Percentiles rank a stretch among this genome's conserved stretches.
phyloP scores from a whole-genome alignment of 2,329 filamentous ascomycete species.

The Plenodomus tracheiphilus region DNA sequence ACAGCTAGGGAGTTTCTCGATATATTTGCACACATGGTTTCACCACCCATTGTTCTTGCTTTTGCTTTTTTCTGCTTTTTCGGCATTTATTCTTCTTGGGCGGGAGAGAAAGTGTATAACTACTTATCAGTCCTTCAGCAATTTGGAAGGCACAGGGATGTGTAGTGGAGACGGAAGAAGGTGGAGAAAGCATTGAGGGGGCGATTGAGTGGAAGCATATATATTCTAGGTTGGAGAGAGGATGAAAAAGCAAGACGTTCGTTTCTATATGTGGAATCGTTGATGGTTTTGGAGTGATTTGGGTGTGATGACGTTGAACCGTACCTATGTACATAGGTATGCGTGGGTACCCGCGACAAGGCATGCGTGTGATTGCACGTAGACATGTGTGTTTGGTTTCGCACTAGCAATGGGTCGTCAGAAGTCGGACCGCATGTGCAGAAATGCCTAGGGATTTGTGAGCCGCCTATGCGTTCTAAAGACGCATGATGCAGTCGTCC shows the following conservation, averaged over 20 bases:
- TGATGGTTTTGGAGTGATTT: background rate
- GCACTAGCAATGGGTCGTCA: too few relatives aligned
- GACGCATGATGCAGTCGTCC: too few relatives aligned
- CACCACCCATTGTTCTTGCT: conserved; percentile 23
- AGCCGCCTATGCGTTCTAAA: too few relatives aligned
- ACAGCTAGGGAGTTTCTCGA: conserved; percentile 34
- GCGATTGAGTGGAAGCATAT: conserved; percentile 20
- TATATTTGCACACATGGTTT: conserved; percentile 38
- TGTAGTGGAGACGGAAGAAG: background rate
- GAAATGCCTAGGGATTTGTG: too few relatives aligned
- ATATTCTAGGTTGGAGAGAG: conserved; percentile 15
- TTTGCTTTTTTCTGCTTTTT: conserved; percentile 24
- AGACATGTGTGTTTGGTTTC: too few relatives aligned
- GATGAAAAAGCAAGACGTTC: conserved; percentile 34
- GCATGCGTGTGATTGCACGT: too few relatives aligned
- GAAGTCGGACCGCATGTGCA: too few relatives aligned
- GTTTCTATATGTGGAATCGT: conserved; percentile 3
- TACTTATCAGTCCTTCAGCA: conserved; percentile 22
- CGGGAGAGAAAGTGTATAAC: conserved; percentile 30
- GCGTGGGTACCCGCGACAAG: too few relatives aligned
- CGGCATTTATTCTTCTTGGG: conserved; percentile 6
- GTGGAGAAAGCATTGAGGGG: conserved; percentile 9
- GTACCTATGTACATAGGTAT: too few relatives aligned
- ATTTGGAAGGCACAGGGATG: conserved; percentile 17
- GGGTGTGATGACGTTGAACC: too few relatives aligned